These are phyloP conservation scores for Geum urbanum DNA, from an alignment of 306 rosid genomes.

Conservation along the genomic window DNA sequence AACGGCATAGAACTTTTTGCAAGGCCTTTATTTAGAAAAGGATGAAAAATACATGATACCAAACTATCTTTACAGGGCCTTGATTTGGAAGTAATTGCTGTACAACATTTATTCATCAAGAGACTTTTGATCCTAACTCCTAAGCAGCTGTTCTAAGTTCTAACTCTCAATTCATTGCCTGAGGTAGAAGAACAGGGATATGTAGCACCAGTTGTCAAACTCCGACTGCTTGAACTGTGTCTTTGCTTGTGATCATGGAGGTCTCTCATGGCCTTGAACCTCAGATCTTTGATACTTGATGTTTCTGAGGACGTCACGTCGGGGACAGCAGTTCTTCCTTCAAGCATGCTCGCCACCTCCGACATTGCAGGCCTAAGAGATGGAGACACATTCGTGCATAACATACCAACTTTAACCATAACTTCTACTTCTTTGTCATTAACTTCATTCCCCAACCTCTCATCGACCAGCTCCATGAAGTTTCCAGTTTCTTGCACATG, in stretches of 20 bases:
- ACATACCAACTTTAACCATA: conserved; percentile 40
- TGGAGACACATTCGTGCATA: conserved; percentile 56
- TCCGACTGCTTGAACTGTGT: conserved; percentile 34
- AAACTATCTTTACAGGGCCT: background rate
- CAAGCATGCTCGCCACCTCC: conserved; percentile 57
- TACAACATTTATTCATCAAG: background rate
- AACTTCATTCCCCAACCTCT: conserved; percentile 35
- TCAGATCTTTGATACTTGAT: conserved; percentile 34
- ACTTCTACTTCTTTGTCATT: conserved; percentile 37
- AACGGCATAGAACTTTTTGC: no score
- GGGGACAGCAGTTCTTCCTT: conserved; percentile 46
- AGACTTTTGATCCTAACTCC: conserved; percentile 18
- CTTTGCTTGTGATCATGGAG: conserved; percentile 26
- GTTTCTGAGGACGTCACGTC: conserved; percentile 38
- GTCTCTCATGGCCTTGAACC: conserved; percentile 70
- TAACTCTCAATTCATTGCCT: conserved; percentile 21
- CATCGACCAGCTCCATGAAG: conserved; percentile 48
- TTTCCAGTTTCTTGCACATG: conserved; percentile 41
- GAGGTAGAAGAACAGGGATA: conserved; percentile 34
- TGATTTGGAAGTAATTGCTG: background rate
- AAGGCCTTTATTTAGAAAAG: background rate
- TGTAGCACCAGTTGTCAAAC: conserved; percentile 26
- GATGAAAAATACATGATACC: no score
- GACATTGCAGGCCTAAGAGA: conserved; percentile 59
- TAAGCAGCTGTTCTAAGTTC: background rate